These are phyloP conservation scores for Globisporangium ultimum DNA, from an alignment of 352 stramenopile species.

Conservation along the genomic window DNA sequence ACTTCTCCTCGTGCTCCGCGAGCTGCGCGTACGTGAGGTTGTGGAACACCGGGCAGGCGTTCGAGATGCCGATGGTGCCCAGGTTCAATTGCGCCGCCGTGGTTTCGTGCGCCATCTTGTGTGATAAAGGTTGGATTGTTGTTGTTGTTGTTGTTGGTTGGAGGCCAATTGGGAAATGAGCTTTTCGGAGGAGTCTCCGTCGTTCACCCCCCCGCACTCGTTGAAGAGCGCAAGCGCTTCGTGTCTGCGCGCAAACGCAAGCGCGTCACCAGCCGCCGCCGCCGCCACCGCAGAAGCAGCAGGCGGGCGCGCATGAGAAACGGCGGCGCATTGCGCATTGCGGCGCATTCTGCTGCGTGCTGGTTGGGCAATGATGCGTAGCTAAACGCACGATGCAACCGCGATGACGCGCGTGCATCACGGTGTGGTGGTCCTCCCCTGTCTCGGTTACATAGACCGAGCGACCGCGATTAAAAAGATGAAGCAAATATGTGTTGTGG, in stretches of 20 bases:
- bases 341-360: background rate
- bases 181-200: background rate
- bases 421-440: too few species aligned
- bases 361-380: background rate
- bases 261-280: background rate
- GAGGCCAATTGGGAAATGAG: conserved; percentile 32
- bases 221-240: too few species aligned
- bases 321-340: background rate
- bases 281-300: too few species aligned
- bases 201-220: too few species aligned
- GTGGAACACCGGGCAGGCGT: conserved; percentile 39
- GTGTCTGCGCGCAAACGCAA: background rate
- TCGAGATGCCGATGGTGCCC: conserved; percentile 38
- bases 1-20: conserved; percentile 39
- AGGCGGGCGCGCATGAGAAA: background rate
- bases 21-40: conserved; percentile 52
- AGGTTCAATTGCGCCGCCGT: conserved; percentile 44
- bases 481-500: too few species aligned
- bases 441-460: background rate
- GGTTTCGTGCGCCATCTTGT: conserved; percentile 61
- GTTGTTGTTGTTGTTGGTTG: conserved; percentile 9
- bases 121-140: conserved; percentile 8
- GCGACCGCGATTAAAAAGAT: background rate
- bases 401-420: background rate
- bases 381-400: background rate